phyloP scores from a whole-genome alignment of 192 early-diverging fungal species.

The Haplosporangium gracile region DNA sequence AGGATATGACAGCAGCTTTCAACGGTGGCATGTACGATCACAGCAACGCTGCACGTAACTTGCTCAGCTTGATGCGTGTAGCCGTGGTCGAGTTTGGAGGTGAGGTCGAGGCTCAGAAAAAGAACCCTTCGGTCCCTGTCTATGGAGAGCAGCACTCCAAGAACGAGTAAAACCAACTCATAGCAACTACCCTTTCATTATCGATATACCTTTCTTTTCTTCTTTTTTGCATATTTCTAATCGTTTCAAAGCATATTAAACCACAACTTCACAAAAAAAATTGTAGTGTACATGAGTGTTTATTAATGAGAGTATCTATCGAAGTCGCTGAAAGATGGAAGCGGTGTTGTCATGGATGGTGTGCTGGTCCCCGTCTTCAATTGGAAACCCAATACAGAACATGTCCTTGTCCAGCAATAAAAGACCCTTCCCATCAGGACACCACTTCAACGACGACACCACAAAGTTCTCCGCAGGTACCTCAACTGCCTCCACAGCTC shows the following conservation, averaged over 20 bases:
- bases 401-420: constrained; percentile 80
- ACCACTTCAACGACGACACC: constrained; percentile 74
- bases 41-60: constrained; percentile 90
- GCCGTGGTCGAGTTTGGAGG: constrained; percentile 68
- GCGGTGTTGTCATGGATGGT: constrained; percentile 35
- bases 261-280: neutral
- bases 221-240: constrained; percentile 9
- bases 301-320: neutral
- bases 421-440: constrained; percentile 76
- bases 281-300: neutral
- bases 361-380: constrained; percentile 32
- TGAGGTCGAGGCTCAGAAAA: constrained; percentile 53
- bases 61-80: constrained; percentile 81
- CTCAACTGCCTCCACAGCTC: constrained; percentile 52
- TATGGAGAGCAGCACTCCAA: constrained; percentile 21
- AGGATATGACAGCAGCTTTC: constrained; percentile 89
- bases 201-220: neutral
- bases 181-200: neutral
- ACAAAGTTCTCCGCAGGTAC: constrained; percentile 69
- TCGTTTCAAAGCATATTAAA: neutral
- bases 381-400: constrained; percentile 72
- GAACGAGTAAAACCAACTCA: constrained; percentile 13
- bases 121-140: constrained; percentile 27
- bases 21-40: constrained; percentile 95
- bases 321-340: constrained; percentile 33